A percentile compares a stretch with the other conserved stretches of the same genome.
Evolutionary conservation across 306 rosid species (phyloP).

Genomic region (Prunus mume): DNA sequence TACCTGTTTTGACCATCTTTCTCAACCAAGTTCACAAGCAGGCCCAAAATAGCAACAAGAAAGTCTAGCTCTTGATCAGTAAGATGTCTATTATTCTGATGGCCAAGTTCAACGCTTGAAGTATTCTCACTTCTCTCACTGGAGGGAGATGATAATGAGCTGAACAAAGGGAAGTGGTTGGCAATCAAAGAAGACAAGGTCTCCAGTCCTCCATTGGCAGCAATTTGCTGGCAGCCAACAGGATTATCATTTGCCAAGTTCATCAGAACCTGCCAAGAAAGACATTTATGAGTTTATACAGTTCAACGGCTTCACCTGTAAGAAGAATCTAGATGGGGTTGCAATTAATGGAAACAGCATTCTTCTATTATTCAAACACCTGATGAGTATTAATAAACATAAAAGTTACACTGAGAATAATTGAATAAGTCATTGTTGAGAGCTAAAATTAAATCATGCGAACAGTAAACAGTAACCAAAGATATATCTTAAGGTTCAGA

Average conservation of each 20-base stretch:
- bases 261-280: constrained; percentile 82
- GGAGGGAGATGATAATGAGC: constrained; percentile 49
- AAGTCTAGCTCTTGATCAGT: constrained; percentile 87
- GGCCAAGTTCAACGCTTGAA: constrained; percentile 33
- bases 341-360: neutral
- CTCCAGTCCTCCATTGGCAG: constrained; percentile 83
- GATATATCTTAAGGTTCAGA: neutral
- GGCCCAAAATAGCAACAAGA: constrained; percentile 95
- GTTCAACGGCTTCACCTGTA: neutral
- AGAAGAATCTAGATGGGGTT: neutral
- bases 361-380: neutral
- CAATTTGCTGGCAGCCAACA: constrained; percentile 89
- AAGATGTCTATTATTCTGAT: constrained; percentile 53
- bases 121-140: constrained; percentile 38
- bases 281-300: constrained; percentile 1
- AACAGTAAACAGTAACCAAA: neutral
- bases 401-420: neutral
- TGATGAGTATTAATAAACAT: neutral
- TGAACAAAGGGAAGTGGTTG: constrained; percentile 78
- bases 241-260: constrained; percentile 94
- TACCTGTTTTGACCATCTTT: constrained; percentile 89
- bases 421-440: neutral
- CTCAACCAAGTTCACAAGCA: constrained; percentile 95
- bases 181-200: constrained; percentile 87
- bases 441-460: neutral